Evolutionary conservation across 768 basidiomycete genomes (phyloP).

Genomic region (Brasilioporus rufonigricans): DNA sequence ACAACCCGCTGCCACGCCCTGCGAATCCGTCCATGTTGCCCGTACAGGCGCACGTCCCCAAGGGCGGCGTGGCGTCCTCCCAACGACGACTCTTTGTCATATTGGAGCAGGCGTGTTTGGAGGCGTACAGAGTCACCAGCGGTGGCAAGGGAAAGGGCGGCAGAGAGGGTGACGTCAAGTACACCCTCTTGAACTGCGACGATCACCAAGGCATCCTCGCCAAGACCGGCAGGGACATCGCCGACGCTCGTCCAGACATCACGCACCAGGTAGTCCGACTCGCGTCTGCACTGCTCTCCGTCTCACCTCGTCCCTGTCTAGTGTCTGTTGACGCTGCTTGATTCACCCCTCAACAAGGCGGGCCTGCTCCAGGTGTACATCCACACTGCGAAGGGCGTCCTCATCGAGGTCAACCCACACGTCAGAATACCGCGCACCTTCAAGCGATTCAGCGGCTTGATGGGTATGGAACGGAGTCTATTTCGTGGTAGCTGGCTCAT

Average conservation of each 20-base stretch:
- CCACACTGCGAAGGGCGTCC: conserved; percentile 91
- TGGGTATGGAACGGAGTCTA: conserved; percentile 62
- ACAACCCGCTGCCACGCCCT: conserved; percentile 46
- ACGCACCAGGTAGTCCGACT: conserved; percentile 81
- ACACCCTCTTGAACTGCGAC: conserved; percentile 95
- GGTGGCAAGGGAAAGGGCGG: conserved; percentile 49
- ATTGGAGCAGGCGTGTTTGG: conserved; percentile 91
- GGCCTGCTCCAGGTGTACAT: conserved; percentile 97
- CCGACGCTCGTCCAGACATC: conserved; percentile 98
- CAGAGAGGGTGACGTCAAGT: conserved; percentile 81
- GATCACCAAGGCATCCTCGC: conserved; percentile 99
- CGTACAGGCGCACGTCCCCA: conserved; percentile 72
- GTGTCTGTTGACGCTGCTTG: conserved; percentile 94
- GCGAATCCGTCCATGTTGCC: conserved; percentile 82
- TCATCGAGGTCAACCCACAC: conserved; percentile 98
- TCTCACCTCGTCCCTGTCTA: conserved; percentile 32
- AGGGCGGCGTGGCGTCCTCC: conserved; percentile 48
- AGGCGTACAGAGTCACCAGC: conserved; percentile 85
- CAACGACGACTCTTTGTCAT: conserved; percentile 84
- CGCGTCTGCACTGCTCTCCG: neutral
- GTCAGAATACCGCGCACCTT: conserved; percentile 98
- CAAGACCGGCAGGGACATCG: conserved; percentile 96
- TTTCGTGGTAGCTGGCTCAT: neutral
- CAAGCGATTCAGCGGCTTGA: conserved; percentile 96
- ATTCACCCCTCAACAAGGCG: conserved; percentile 97